Evolutionary conservation across 1,284 basidiomycete species (phyloP).

Genomic region (Pyrrhoderma noxium): DNA sequence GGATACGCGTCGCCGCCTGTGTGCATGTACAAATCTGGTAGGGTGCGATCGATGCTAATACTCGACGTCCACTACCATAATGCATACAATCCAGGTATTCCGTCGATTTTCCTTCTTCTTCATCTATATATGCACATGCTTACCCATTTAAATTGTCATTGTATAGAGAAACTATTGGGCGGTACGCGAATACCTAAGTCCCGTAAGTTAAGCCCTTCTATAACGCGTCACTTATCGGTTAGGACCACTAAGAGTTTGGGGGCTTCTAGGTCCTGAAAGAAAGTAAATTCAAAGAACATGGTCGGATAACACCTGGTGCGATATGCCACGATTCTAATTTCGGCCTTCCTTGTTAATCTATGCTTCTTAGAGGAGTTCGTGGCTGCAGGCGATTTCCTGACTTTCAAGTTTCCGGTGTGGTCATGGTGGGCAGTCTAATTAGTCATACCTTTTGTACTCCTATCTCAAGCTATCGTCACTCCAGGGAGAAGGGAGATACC

Average conservation of each 20-base stretch:
- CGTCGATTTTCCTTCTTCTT: not conserved
- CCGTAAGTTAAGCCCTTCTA: conserved; percentile 49
- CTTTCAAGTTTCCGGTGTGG: conserved; percentile 96
- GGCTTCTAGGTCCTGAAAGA: conserved; percentile 80
- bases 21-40: conserved; percentile 8
- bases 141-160: conserved; percentile 12
- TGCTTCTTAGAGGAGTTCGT: conserved; percentile 81
- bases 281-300: conserved; percentile 99
- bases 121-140: not conserved
- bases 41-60: conserved; percentile 7
- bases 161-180: conserved; percentile 79
- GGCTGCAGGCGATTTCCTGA: conserved; percentile 88
- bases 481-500: conserved; percentile 84
- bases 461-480: not conserved
- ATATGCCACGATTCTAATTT: conserved; percentile 15
- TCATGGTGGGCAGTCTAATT: conserved; percentile 82
- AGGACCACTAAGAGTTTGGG: conserved; percentile 21
- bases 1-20: too few relatives aligned
- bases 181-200: conserved; percentile 93
- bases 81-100: conserved; percentile 15
- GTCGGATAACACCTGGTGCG: conserved; percentile 90
- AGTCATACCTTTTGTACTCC: too few relatives aligned
- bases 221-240: conserved; percentile 24
- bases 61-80: conserved; percentile 15
- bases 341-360: conserved; percentile 25